Evolutionary conservation across 306 rosid genomes (phyloP), one percentile per base, ranked within the genome.

Genomic region (Ochetophila trinervis): DNA sequence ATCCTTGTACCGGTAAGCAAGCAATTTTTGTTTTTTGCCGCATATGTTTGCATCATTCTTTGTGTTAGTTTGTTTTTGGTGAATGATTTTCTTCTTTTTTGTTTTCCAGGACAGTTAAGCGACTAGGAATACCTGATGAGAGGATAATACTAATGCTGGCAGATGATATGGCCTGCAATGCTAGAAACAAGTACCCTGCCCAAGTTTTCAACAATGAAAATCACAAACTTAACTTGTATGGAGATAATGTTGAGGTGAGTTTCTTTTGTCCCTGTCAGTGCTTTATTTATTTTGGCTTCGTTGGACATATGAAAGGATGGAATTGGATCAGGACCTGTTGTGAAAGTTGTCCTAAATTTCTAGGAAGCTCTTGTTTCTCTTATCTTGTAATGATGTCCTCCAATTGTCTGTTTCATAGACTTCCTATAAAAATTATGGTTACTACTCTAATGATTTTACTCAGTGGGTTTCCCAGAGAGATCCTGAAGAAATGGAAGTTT

Each of bases 151-250:
- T 93, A 15, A 90, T 93, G 99, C 78, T 89, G 66, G 99, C 97
- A 42, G 99, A 93, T 83, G 99, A 93, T 72, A 86, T 93, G 89
- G 99, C 99, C 15, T 93, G 99, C 69, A 93, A 93, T 90, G 77
- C 99, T 37, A 82, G 99, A 69, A 93, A 93, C 83, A 93, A 87
- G 74, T 87, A 87, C 73, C 96, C 99, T 70, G 96, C 97, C 45
- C 93, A 93, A 78, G 97, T 90, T 77, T 90, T 93, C 78, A 93
- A 93, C 68, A 93, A 93, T 69, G 94, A 93, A 81, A 93, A 93
- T 76, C 99, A 93, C 76, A 83, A 70, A 75, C 95, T 93, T 62
- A 93, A 93, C 66, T 73, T 93, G 68, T 93, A 93, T 67, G 99
- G 99, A 57, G 96, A 93, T 77, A 93, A 93, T 74, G 99, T 93